Percentiles rank a stretch among this genome's conserved stretches.
phyloP scores from a whole-genome alignment of 2,329 filamentous ascomycete species.

The Alternaria tenuissima region DNA sequence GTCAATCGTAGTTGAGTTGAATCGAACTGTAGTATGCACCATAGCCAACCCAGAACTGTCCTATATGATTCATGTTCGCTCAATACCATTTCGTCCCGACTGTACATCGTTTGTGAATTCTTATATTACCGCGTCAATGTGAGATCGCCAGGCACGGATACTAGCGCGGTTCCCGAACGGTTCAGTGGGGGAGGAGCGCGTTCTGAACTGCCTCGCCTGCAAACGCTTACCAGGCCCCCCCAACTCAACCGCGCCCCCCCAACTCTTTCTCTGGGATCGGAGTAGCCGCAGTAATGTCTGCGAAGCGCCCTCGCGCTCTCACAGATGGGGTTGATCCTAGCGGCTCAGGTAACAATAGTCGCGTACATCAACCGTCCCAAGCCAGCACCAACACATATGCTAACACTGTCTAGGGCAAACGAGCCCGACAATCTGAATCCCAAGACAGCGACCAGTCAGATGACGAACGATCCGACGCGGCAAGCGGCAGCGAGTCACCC shows the following conservation, averaged over 20 bases:
- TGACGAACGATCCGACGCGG: conserved; percentile 19
- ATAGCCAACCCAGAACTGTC: not conserved
- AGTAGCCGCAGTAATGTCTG: conserved; percentile 30
- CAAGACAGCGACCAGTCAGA: conserved; percentile 30
- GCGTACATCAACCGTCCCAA: conserved; percentile 26
- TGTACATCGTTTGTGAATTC: not conserved
- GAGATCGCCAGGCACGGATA: not conserved
- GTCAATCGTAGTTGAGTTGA: not conserved
- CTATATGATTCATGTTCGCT: not conserved
- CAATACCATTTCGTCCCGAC: not conserved
- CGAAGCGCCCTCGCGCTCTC: conserved; percentile 43
- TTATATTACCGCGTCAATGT: not conserved
- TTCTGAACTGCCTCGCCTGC: conserved; percentile 19
- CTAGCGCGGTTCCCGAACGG: conserved; percentile 20
- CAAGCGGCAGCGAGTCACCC: conserved; percentile 20
- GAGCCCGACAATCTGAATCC: conserved; percentile 34
- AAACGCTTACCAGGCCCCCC: not conserved
- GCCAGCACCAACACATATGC: conserved; percentile 2
- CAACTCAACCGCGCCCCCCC: not conserved
- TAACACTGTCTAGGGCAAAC: conserved; percentile 42
- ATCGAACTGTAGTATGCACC: not conserved
- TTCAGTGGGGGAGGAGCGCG: conserved; percentile 33
- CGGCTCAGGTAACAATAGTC: conserved; percentile 19
- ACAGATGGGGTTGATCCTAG: conserved; percentile 27
- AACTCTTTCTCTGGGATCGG: not conserved